Conservation (phyloP, 495 filamentous ascomycete genomes). For the Penicillium soppii region DNA sequence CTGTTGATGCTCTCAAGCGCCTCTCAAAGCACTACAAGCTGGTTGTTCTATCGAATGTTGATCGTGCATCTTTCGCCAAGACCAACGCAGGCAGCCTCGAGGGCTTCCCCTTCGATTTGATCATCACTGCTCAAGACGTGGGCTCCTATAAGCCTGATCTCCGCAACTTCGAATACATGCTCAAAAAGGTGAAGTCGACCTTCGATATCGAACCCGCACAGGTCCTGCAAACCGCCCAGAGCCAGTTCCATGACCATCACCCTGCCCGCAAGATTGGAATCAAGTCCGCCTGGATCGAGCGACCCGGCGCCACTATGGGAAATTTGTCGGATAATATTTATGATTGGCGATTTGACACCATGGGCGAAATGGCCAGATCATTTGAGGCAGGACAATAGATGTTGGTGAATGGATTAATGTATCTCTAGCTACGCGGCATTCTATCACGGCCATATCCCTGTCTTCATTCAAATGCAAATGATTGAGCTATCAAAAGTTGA, state of each 20-base stretch:
- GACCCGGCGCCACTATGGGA: conserved; percentile 41
- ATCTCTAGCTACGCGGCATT: not conserved
- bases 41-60: conserved; percentile 71
- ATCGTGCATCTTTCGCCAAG: conserved; percentile 57
- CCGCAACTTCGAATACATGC: conserved; percentile 64
- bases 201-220: conserved; percentile 53
- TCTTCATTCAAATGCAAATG: not conserved
- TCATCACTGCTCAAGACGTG: conserved; percentile 74
- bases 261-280: conserved; percentile 61
- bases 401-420: not conserved
- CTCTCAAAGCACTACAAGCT: conserved; percentile 64
- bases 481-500: not conserved
- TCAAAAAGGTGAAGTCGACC: conserved; percentile 46
- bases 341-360: conserved; percentile 56
- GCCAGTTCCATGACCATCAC: conserved; percentile 64
- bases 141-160: conserved; percentile 72
- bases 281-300: conserved; percentile 64
- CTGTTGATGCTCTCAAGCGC: conserved; percentile 54
- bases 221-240: conserved; percentile 65
- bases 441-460: not conserved
- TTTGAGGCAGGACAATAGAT: conserved; percentile 41
- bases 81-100: conserved; percentile 52
- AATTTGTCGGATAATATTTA: conserved; percentile 43
- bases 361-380: conserved; percentile 68
- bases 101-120: conserved; percentile 57